Conservation (phyloP, 140 eudicot genomes). For the Cichorium intybus region DNA sequence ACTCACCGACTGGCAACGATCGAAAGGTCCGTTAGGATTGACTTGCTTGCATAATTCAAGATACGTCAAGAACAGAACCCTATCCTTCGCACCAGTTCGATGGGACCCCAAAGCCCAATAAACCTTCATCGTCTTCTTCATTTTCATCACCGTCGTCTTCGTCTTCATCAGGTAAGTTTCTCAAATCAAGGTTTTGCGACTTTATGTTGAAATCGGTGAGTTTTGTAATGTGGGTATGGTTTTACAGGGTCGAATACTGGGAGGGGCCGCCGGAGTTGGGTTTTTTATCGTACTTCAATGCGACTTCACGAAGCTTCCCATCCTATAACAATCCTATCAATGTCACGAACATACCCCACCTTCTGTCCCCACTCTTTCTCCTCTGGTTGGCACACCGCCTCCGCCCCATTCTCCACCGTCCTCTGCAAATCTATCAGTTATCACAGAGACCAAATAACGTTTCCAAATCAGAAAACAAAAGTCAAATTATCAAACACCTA, state of each 20-base stretch:
- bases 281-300: no score
- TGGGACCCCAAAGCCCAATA: no score
- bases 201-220: no score
- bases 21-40: slow-evolving; percentile 10
- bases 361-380: slow-evolving; percentile 94
- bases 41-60: slow-evolving; percentile 41
- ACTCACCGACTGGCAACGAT: not conserved
- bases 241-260: no score
- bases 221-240: no score
- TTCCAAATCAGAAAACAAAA: not conserved
- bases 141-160: no score
- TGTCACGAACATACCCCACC: slow-evolving; percentile 84
- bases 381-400: slow-evolving; percentile 70
- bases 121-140: no score
- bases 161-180: no score
- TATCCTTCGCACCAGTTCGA: slow-evolving; percentile 51
- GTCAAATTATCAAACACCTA: slow-evolving; percentile 35
- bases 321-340: slow-evolving; percentile 81
- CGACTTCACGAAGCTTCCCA: slow-evolving; percentile 59
- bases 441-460: not conserved
- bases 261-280: no score
- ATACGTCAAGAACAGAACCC: slow-evolving; percentile 40
- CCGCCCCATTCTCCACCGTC: slow-evolving; percentile 95
- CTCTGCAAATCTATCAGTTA: slow-evolving; percentile 44
- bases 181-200: no score